phyloP scores from a whole-genome alignment of 2,329 filamentous ascomycete genomes.

The Aureobasidium sp. region DNA sequence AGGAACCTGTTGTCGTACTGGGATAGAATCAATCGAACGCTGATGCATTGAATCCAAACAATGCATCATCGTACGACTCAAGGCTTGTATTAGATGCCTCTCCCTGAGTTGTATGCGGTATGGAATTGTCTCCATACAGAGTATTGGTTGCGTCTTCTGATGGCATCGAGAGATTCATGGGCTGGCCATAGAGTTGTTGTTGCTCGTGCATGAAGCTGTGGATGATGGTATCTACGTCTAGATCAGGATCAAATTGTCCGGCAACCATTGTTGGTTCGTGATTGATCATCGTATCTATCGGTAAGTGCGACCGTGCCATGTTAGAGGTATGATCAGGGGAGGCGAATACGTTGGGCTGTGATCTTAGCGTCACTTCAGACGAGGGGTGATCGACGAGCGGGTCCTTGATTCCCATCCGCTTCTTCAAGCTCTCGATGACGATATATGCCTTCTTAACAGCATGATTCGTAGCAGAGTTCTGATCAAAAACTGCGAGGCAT shows the following conservation, averaged over 20 bases:
- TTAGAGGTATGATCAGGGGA: background rate
- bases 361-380: background rate
- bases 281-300: background rate
- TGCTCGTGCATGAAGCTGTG: slow-evolving; percentile 33
- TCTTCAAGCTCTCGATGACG: slow-evolving; percentile 39
- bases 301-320: background rate
- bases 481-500: slow-evolving; percentile 39
- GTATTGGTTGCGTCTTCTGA: background rate
- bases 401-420: slow-evolving; percentile 30
- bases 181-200: background rate
- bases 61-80: slow-evolving; percentile 21
- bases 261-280: slow-evolving; percentile 15
- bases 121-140: background rate
- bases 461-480: slow-evolving; percentile 44
- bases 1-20: background rate
- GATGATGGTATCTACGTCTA: slow-evolving; percentile 36
- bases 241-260: slow-evolving; percentile 22
- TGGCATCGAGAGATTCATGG: background rate
- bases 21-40: slow-evolving; percentile 14
- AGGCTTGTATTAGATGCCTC: slow-evolving; percentile 7
- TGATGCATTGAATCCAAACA: slow-evolving; percentile 28
- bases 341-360: background rate
- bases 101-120: background rate
- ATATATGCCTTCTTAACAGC: slow-evolving; percentile 38
- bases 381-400: background rate